Evolutionary conservation across 73 alveolate genomes (phyloP).

Genomic region (Breviolum minutum): DNA sequence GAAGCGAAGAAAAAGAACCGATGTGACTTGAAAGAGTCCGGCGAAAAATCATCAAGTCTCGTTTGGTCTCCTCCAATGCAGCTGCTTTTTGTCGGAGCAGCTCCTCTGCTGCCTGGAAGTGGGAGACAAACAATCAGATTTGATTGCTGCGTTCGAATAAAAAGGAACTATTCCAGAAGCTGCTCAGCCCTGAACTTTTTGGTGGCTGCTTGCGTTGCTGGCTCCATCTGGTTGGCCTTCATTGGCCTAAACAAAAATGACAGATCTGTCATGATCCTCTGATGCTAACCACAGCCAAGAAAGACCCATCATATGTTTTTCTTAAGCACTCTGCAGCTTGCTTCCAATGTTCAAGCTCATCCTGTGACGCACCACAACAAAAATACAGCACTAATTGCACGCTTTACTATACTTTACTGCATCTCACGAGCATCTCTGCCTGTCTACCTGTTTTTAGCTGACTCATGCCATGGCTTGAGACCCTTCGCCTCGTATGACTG

Average conservation of each 20-base stretch:
- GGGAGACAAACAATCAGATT: background rate
- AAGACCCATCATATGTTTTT: background rate
- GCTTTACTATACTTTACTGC: too few species aligned
- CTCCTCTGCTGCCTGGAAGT: constrained; percentile 58
- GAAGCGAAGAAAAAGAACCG: too few species aligned
- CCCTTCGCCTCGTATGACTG: constrained; percentile 73
- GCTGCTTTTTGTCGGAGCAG: constrained; percentile 55
- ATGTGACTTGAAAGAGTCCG: too few species aligned
- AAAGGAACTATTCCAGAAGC: background rate
- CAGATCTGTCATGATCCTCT: background rate
- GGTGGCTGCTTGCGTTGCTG: constrained; percentile 42
- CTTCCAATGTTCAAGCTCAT: constrained; percentile 83
- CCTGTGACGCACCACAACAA: background rate
- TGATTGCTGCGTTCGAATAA: too few species aligned
- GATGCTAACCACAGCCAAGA: background rate
- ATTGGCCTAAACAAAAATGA: background rate
- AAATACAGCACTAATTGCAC: too few species aligned
- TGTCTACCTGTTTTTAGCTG: background rate
- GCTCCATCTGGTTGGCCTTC: constrained; percentile 30
- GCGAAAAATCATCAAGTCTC: background rate
- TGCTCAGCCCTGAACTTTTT: background rate
- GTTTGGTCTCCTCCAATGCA: constrained; percentile 28
- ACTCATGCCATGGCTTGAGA: background rate
- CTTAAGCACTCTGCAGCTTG: constrained; percentile 46
- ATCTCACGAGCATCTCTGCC: background rate